Evolutionary conservation across 352 stramenopile genomes (phyloP).

Genomic region (Phytopythium boreale): DNA sequence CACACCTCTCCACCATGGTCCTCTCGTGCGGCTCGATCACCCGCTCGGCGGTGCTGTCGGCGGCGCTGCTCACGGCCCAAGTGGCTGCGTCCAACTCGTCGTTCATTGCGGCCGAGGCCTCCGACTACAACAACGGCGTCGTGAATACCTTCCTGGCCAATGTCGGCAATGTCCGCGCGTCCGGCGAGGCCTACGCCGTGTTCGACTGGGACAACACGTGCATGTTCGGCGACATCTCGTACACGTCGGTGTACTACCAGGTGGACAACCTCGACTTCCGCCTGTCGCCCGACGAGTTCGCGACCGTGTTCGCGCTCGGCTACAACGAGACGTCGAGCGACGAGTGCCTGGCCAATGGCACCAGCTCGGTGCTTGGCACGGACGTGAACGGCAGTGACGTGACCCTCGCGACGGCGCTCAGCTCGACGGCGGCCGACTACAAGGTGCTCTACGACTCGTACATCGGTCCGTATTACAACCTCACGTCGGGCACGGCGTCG

Average conservation of each 20-base stretch:
- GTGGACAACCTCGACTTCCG: conserved; percentile 56
- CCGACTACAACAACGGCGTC: conserved; percentile 57
- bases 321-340: conserved; percentile 49
- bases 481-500: conserved; percentile 21
- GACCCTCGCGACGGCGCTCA: conserved; percentile 31
- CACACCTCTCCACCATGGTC: background rate
- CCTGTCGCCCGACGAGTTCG: conserved; percentile 36
- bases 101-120: conserved; percentile 44
- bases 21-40: conserved; percentile 11
- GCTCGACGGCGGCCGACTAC: conserved; percentile 35
- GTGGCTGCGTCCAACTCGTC: conserved; percentile 16
- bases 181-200: conserved; percentile 44
- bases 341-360: conserved; percentile 39
- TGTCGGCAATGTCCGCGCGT: conserved; percentile 23
- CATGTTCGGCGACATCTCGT: conserved; percentile 67
- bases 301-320: conserved; percentile 40
- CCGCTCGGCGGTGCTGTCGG: conserved; percentile 15
- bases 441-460: conserved; percentile 53
- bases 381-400: conserved; percentile 39
- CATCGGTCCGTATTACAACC: conserved; percentile 42
- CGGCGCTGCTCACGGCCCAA: conserved; percentile 14
- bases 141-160: conserved; percentile 36
- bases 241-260: conserved; percentile 60
- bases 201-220: conserved; percentile 73
- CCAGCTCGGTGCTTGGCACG: conserved; percentile 40